A percentile compares a stretch with the other conserved stretches of the same genome.
These are phyloP conservation scores for Sugiyamaella japonica DNA, from an alignment of 1,139 yeast species.

Conservation along the genomic window DNA sequence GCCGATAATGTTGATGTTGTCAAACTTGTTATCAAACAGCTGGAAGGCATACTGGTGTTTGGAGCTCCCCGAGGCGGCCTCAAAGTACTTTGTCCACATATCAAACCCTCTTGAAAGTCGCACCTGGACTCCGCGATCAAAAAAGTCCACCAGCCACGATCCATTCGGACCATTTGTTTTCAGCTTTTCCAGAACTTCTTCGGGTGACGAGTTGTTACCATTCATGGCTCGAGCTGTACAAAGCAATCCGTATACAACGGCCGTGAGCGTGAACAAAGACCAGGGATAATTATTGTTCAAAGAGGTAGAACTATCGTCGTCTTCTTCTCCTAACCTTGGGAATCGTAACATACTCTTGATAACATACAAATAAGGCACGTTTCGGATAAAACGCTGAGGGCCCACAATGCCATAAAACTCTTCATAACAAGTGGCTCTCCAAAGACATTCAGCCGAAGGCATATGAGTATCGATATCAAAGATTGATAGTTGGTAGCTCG, in stretches of 20 bases:
- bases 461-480: slow-evolving; percentile 38
- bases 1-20: slow-evolving; percentile 26
- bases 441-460: slow-evolving; percentile 36
- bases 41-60: slow-evolving; percentile 26
- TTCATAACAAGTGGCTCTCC: slow-evolving; percentile 34
- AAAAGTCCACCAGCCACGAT: slow-evolving; percentile 23
- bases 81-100: slow-evolving; percentile 37
- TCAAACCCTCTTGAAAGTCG: slow-evolving; percentile 38
- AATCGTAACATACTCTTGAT: slow-evolving; percentile 39
- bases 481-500: slow-evolving; percentile 28
- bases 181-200: slow-evolving; percentile 22
- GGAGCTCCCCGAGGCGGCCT: slow-evolving; percentile 29
- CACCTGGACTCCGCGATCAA: slow-evolving; percentile 32
- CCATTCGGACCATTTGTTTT: slow-evolving; percentile 20
- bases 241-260: slow-evolving; percentile 36
- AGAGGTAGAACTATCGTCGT: slow-evolving; percentile 4
- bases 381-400: slow-evolving; percentile 27
- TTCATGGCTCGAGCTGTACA: slow-evolving; percentile 34
- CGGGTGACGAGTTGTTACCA: slow-evolving; percentile 21
- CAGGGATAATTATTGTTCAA: slow-evolving; percentile 23
- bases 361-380: slow-evolving; percentile 36
- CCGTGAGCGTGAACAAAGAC: slow-evolving; percentile 33
- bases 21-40: slow-evolving; percentile 21
- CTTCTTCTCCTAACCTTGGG: slow-evolving; percentile 33
- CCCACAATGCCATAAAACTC: slow-evolving; percentile 38